Evolutionary conservation across 2,329 filamentous ascomycete species (phyloP), one percentile per base, ranked within the genome.

Genomic region (Fusarium sp.): DNA sequence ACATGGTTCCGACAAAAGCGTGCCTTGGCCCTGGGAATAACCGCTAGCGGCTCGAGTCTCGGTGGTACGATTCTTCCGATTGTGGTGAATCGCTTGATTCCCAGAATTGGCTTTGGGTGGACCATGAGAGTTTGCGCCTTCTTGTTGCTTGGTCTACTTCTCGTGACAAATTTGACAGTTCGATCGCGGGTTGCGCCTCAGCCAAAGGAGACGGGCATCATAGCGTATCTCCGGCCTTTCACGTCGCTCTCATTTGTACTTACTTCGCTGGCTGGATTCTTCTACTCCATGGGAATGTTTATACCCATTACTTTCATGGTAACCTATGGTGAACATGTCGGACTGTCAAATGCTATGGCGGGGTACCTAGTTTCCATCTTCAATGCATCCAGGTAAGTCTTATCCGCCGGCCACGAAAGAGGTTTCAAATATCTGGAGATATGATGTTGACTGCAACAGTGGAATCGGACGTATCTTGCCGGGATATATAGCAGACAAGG

Each of bases 201-300:
- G 12, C 49, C 49, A 10, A 52, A 27, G 5, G 31, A 18, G 1
- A 2, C 19, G 10, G 49, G 49, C 7, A 38, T 38, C 14, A 12
- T 52, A 1, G 33, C 49, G 5, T 52, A 52, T 12, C 19, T 52
- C 10, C 23, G 33, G 3, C 49, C 49, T 2, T 52, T 52, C 18
- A 27, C 49, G 2, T 52, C 49, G 5, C 49, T 52, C 19, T 38
- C 49, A 0, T 52, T 52, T n/a, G 1, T 52, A 0, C 33, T 52
- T 12, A 52, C 33, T 2, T 38, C 49, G 1, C 10, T 21, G 2
- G 49, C 33, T 7, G 49, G 49, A 21, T 52, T 52, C 33, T 52
- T 52, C 7, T 52, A 52, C 33, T 52, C 49, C 19, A 38, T 38
- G 49, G 49, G 49, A 9, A 52, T 52, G 49, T 52, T 52, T 5